Percentiles rank a stretch among this genome's conserved stretches.
Conservation (phyloP, 192 early-diverging fungal species). For the Glomus cerebriforme region DNA sequence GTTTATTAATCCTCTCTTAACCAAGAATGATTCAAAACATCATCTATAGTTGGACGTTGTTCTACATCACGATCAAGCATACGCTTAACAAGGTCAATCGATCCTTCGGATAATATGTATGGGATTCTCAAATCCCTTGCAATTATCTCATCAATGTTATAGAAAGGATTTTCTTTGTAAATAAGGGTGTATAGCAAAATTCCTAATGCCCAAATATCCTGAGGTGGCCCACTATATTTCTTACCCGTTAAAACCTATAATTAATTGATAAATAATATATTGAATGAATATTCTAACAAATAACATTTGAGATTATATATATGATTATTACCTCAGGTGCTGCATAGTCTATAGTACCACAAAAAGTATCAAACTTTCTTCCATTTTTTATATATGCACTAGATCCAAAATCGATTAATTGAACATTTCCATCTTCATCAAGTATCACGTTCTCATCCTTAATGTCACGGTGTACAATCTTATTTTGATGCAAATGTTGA, state of each 20-base stretch:
- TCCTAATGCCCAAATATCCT: slow-evolving; percentile 85
- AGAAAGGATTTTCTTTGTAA: slow-evolving; percentile 75
- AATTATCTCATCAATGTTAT: slow-evolving; percentile 65
- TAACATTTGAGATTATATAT: not conserved
- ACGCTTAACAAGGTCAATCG: slow-evolving; percentile 62
- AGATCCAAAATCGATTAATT: slow-evolving; percentile 85
- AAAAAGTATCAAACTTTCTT: slow-evolving; percentile 67
- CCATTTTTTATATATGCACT: slow-evolving; percentile 59
- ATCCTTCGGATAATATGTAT: slow-evolving; percentile 56
- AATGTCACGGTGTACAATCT: slow-evolving; percentile 82
- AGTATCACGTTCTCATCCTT: slow-evolving; percentile 90
- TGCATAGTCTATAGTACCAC: slow-evolving; percentile 76
- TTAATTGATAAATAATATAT: not conserved
- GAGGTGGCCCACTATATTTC: slow-evolving; percentile 70
- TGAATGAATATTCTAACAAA: not conserved
- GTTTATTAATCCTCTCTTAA: slow-evolving; percentile 36
- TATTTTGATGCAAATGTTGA: slow-evolving; percentile 59
- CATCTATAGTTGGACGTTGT: slow-evolving; percentile 75
- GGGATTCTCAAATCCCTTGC: slow-evolving; percentile 57
- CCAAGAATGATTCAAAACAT: slow-evolving; percentile 78
- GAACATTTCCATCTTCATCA: slow-evolving; percentile 57
- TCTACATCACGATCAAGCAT: slow-evolving; percentile 75
- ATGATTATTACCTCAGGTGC: slow-evolving; percentile 58
- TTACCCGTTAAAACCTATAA: slow-evolving; percentile 54
- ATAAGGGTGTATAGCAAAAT: slow-evolving; percentile 76